phyloP scores from a whole-genome alignment of 2,329 filamentous ascomycete genomes.

The Penicillium sp. region DNA sequence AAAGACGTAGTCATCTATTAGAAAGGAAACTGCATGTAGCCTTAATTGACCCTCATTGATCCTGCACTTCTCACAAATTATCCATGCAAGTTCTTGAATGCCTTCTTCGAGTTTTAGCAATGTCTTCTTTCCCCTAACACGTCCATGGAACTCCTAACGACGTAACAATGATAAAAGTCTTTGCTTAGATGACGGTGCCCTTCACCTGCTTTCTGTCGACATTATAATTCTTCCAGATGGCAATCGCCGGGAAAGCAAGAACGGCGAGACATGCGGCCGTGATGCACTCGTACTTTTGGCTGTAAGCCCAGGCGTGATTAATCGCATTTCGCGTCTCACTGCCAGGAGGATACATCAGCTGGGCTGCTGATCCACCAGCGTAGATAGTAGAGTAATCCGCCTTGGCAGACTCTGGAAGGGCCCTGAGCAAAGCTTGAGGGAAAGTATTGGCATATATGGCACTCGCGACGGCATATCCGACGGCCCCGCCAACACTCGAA shows the following conservation, averaged over 20 bases:
- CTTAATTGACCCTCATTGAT: no score
- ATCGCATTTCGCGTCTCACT: slow-evolving; percentile 33
- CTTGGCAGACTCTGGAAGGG: slow-evolving; percentile 23
- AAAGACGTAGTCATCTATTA: no score
- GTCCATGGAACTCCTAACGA: background rate
- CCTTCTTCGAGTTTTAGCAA: background rate
- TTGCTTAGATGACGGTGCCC: slow-evolving; percentile 16
- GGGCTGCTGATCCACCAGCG: slow-evolving; percentile 25
- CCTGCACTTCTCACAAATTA: no score
- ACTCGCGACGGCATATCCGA: slow-evolving; percentile 31
- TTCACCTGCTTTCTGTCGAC: slow-evolving; percentile 34
- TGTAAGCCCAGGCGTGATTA: slow-evolving; percentile 37
- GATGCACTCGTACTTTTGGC: slow-evolving; percentile 29
- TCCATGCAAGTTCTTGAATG: background rate
- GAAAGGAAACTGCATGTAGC: no score
- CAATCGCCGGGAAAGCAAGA: slow-evolving; percentile 26
- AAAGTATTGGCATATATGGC: slow-evolving; percentile 24
- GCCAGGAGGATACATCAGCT: slow-evolving; percentile 34
- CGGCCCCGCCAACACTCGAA: slow-evolving; percentile 35
- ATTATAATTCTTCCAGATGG: slow-evolving; percentile 31
- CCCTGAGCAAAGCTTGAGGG: slow-evolving; percentile 11
- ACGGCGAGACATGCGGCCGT: slow-evolving; percentile 25
- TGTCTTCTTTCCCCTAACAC: background rate
- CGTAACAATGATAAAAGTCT: background rate
- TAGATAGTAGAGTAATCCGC: slow-evolving; percentile 23